phyloP scores from a whole-genome alignment of 352 stramenopile species.

The Pythium rhizo-oryzae region DNA sequence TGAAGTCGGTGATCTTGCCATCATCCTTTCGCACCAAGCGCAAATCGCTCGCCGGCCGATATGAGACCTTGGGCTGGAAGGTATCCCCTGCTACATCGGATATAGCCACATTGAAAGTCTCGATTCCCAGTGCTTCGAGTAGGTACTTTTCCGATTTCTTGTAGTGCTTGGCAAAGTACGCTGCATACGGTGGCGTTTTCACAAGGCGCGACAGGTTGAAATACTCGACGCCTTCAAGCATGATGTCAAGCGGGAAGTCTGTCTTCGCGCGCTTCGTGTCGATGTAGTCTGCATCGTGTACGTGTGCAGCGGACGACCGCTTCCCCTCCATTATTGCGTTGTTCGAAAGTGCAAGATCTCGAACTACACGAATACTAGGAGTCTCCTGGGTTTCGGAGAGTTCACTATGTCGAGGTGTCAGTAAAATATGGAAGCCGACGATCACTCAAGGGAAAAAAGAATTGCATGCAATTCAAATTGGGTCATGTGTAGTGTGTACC shows the following conservation, averaged over 20 bases:
- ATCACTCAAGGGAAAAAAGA: no score
- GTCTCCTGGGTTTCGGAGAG: no score
- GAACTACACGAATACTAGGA: neutral
- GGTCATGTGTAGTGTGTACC: no score
- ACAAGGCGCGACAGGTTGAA: constrained; percentile 1
- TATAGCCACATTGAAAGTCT: constrained; percentile 3
- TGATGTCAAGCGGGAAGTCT: constrained; percentile 6
- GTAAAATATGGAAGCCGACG: no score
- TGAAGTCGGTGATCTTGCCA: constrained; percentile 8
- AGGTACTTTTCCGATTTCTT: constrained; percentile 4
- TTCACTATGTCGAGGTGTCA: no score
- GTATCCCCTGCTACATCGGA: neutral
- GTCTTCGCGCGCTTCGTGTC: constrained; percentile 9
- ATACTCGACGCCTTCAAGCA: constrained; percentile 5
- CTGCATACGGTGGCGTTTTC: neutral
- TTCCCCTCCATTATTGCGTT: constrained; percentile 6
- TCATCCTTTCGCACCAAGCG: constrained; percentile 2
- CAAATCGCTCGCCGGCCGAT: constrained; percentile 5
- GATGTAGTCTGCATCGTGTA: constrained; percentile 1
- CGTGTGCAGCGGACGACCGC: neutral
- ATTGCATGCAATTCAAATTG: no score
- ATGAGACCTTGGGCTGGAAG: neutral
- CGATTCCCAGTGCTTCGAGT: neutral
- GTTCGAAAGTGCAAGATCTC: neutral
- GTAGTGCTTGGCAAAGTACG: constrained; percentile 11